Conservation (phyloP, 148 eudicot genomes). For the Heliosperma pusillum region DNA sequence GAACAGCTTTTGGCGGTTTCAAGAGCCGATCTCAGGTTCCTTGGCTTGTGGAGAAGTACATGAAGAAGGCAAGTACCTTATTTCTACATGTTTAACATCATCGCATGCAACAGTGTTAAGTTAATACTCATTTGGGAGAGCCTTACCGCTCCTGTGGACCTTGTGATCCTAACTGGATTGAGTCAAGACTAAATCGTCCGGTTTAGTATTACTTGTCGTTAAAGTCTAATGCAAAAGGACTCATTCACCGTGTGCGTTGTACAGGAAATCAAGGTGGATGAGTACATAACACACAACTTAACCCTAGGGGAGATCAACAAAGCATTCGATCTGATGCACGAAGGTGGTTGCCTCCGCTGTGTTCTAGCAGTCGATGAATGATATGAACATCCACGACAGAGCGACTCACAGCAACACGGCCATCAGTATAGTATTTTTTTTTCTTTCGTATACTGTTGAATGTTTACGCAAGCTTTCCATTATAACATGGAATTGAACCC, state of each 20-base stretch:
- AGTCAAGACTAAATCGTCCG: neutral
- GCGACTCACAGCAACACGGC: neutral
- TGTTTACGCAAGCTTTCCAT: neutral
- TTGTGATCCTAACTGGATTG: no score
- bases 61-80: constrained; percentile 49
- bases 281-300: constrained; percentile 84
- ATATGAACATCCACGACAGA: neutral
- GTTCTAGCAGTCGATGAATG: constrained; percentile 48
- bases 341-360: constrained; percentile 85
- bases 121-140: neutral
- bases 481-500: no score
- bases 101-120: neutral
- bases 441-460: neutral
- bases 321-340: constrained; percentile 92
- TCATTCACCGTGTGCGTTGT: no score
- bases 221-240: neutral
- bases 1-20: constrained; percentile 44
- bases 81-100: neutral
- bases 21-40: constrained; percentile 99
- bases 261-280: constrained; percentile 99
- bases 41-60: constrained; percentile 43
- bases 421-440: neutral
- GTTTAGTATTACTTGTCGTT: neutral
- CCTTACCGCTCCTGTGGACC: no score
- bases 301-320: constrained; percentile 74